phyloP scores from a whole-genome alignment of 805 yeast genomes.

The Lipomyces yamadae region DNA sequence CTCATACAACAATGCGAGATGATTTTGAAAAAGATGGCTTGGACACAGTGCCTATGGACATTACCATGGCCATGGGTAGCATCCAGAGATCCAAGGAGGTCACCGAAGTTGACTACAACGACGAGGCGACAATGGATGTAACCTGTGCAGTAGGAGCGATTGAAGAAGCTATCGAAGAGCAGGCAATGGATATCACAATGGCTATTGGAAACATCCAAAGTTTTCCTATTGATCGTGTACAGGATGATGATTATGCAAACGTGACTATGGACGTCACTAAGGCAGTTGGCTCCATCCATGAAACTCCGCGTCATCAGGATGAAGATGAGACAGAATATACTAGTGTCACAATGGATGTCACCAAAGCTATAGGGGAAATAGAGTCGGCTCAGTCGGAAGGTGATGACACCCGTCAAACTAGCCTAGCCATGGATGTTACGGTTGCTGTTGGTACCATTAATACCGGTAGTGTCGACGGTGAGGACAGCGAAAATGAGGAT shows the following conservation, averaged over 20 bases:
- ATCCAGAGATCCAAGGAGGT: constrained; percentile 6
- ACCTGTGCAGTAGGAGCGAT: constrained; percentile 35
- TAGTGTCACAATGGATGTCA: constrained; percentile 34
- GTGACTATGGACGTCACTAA: constrained; percentile 35
- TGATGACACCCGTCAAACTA: constrained; percentile 13
- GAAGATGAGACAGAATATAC: constrained; percentile 21
- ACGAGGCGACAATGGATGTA: constrained; percentile 37
- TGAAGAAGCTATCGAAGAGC: constrained; percentile 13
- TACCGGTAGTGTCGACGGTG: background rate
- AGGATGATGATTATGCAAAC: constrained; percentile 16
- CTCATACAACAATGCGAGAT: background rate
- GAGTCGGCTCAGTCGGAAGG: constrained; percentile 1
- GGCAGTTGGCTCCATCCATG: constrained; percentile 24
- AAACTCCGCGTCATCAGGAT: constrained; percentile 6
- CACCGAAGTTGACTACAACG: constrained; percentile 12
- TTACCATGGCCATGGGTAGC: constrained; percentile 28
- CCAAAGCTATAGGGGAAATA: constrained; percentile 35
- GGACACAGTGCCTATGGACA: constrained; percentile 35
- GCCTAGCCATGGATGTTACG: constrained; percentile 34
- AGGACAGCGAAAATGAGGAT: background rate
- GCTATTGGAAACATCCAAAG: constrained; percentile 18
- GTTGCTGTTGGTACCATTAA: constrained; percentile 23
- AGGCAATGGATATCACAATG: constrained; percentile 28
- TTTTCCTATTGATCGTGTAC: background rate
- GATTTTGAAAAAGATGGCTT: constrained; percentile 23